A percentile compares a stretch with the other conserved stretches of the same genome.
Conservation (phyloP, 2,329 filamentous ascomycete genomes). For the Curvularia sp. region DNA sequence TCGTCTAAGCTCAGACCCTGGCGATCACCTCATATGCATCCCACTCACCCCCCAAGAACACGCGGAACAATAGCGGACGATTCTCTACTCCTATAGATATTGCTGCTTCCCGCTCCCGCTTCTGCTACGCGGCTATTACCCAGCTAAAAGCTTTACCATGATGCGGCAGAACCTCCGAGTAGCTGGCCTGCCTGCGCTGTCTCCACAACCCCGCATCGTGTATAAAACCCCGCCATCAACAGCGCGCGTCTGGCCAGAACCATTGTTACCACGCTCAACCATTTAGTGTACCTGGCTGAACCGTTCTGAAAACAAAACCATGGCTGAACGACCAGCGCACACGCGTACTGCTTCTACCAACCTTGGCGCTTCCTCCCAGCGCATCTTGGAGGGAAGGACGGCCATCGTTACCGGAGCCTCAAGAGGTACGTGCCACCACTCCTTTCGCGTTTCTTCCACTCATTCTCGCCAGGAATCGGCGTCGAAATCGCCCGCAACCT, state of each 20-base stretch:
- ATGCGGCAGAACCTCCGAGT: constrained; percentile 27
- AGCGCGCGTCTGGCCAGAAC: constrained; percentile 1
- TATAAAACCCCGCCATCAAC: constrained; percentile 32
- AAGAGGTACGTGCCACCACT: constrained; percentile 62
- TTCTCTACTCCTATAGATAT: background rate
- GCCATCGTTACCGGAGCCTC: constrained; percentile 82
- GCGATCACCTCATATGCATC: constrained; percentile 10
- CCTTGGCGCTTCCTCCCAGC: constrained; percentile 39
- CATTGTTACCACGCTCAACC: background rate
- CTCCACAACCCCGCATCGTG: constrained; percentile 27
- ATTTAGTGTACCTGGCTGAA: constrained; percentile 7
- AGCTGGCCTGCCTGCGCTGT: constrained; percentile 23
- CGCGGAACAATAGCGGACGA: constrained; percentile 2
- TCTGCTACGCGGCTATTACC: constrained; percentile 11
- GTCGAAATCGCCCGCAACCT: constrained; percentile 71
- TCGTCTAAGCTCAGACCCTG: constrained; percentile 16
- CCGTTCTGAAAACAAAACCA: constrained; percentile 24
- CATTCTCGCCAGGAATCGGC: constrained; percentile 69
- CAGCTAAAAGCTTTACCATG: constrained; percentile 5
- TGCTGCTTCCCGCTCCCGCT: background rate
- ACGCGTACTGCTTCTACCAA: constrained; percentile 52
- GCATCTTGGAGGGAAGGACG: constrained; percentile 70
- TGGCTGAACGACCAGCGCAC: constrained; percentile 48
- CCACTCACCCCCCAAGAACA: background rate
- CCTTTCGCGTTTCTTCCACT: background rate